Evolutionary conservation across 768 basidiomycete genomes (phyloP).

Genomic region (Flagelloscypha sp.): DNA sequence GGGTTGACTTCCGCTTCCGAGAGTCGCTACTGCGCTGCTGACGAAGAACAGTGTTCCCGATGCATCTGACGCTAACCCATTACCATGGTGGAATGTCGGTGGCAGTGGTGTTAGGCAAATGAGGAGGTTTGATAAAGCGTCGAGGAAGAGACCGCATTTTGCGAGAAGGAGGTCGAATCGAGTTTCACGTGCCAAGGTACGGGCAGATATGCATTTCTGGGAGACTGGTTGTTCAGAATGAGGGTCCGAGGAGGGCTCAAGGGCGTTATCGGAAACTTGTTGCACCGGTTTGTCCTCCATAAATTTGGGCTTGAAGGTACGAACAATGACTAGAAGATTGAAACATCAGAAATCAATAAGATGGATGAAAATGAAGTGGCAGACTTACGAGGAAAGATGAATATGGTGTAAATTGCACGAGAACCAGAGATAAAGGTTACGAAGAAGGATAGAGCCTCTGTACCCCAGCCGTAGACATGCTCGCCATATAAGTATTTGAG

Average conservation of each 20-base stretch:
- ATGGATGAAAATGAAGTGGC: not conserved
- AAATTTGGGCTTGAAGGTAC: conserved; percentile 45
- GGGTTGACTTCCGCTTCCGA: conserved; percentile 65
- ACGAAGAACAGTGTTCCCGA: conserved; percentile 44
- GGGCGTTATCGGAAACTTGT: no score
- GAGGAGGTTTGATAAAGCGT: conserved; percentile 54
- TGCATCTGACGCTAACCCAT: not conserved
- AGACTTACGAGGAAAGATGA: conserved; percentile 32
- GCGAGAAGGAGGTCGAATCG: conserved; percentile 61
- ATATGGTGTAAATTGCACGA: conserved; percentile 53
- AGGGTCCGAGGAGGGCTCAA: no score
- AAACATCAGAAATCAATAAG: not conserved
- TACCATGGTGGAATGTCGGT: conserved; percentile 18
- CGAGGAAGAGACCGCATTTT: conserved; percentile 53
- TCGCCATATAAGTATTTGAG: conserved; percentile 77
- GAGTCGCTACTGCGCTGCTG: conserved; percentile 47
- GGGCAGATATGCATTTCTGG: no score
- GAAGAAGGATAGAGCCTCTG: conserved; percentile 68
- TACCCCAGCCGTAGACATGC: conserved; percentile 64
- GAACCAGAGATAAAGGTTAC: conserved; percentile 58
- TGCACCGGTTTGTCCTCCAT: no score
- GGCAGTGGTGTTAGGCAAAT: conserved; percentile 49
- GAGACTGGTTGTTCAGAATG: no score
- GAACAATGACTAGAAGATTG: conserved; percentile 42
- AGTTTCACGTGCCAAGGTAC: conserved; percentile 60